Conservation (phyloP, 176 grass and related monocot species). For the Ensete ventricosum region DNA sequence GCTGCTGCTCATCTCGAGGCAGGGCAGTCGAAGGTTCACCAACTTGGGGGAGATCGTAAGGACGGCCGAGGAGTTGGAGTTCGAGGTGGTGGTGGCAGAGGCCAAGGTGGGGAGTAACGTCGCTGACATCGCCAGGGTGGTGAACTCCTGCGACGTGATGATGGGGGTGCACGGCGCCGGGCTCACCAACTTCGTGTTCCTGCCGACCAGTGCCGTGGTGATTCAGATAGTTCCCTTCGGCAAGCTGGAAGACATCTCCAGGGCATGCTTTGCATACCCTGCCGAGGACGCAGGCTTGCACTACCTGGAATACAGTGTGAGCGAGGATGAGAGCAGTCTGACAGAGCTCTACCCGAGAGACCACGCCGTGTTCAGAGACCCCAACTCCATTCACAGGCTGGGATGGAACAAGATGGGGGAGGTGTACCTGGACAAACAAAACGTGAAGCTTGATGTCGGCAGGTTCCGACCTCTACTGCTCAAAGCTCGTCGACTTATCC, state of each 20-base stretch:
- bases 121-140: conserved; percentile 28
- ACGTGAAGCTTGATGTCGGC: conserved; percentile 39
- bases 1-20: conserved; percentile 45
- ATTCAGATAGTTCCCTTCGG: conserved; percentile 85
- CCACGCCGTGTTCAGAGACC: conserved; percentile 55
- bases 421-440: conserved; percentile 70
- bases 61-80: conserved; percentile 43
- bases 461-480: conserved; percentile 45
- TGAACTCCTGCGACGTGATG: conserved; percentile 73
- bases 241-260: conserved; percentile 54
- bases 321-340: conserved; percentile 61
- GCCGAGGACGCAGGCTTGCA: conserved; percentile 40
- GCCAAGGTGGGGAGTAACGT: conserved; percentile 32
- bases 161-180: conserved; percentile 77
- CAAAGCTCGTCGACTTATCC: conserved; percentile 40
- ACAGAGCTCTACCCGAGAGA: conserved; percentile 53
- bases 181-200: conserved; percentile 60
- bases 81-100: conserved; percentile 39
- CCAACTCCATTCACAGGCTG: conserved; percentile 41
- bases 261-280: conserved; percentile 44
- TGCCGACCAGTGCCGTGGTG: conserved; percentile 42
- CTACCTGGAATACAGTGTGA: conserved; percentile 65
- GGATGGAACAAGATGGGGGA: conserved; percentile 72
- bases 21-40: conserved; percentile 38
- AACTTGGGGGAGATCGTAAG: conserved; percentile 39